Base-by-base conservation (phyloP, 768 basidiomycete species). In the Kwoniella dejecticola region DNA sequence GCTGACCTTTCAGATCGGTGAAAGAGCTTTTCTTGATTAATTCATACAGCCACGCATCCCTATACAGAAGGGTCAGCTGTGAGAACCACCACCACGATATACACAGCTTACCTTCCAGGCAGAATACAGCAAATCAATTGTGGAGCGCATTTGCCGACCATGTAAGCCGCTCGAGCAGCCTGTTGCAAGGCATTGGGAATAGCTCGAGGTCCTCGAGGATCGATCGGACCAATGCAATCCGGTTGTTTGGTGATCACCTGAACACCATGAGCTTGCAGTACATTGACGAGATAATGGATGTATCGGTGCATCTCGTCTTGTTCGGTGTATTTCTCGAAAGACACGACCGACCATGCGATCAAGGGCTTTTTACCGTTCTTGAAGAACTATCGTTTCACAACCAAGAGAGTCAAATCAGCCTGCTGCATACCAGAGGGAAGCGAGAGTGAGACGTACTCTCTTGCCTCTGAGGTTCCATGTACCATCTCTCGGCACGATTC, bases 381-480 rank as follows among this genome's bases (percentile, higher is more conserved):
- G 59, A 72, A 66, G 63, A 77, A 72, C 64, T 71, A 33, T 5
- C 19, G 23, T 42, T 15, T 36, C 0, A 29, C 4, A 23, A 10
- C 38, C n/a, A 33, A 15, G 47, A 52, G 7, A 12, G n/a, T 41
- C 11, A 41, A 23, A 0, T 26, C 41, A 40, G 38, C 42, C n/a
- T 24, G 13, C 24, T 23, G 12, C 4, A 45, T 13, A 48, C 7
- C 13, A 3, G 17, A 55, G 12, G 24, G 3, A 36, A 17, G 23
- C 17, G 11, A 30, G 19, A 48, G n/a, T 26, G 40, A 10, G 45
- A 52, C 73, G 55, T 23, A 67, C 73, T 38, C 50, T 50, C 42
- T 72, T 77, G n/a, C 71, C 72, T 40, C 64, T 46, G 2, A 79
- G 58, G 38, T 76, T 73, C 78, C 78, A 79, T 10, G 61, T 60